phyloP scores from a whole-genome alignment of 495 filamentous ascomycete species.

The Xylona heveae region DNA sequence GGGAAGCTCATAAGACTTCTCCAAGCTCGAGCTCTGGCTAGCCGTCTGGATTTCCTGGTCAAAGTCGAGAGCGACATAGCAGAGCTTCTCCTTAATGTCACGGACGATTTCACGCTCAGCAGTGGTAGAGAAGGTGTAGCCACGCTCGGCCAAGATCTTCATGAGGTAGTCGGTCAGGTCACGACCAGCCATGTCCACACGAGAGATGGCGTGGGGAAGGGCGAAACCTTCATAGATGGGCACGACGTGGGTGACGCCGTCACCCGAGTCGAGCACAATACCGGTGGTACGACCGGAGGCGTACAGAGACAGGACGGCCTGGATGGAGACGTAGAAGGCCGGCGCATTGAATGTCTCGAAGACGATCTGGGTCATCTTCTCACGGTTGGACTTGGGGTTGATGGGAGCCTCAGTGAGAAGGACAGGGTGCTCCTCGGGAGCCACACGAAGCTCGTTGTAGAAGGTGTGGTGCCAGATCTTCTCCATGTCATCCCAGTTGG shows the following conservation, averaged over 20 bases:
- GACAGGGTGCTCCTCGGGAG: constrained; percentile 98
- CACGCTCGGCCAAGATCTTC: constrained; percentile 98
- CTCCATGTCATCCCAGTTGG: constrained; percentile 99
- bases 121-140: constrained; percentile 98
- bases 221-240: constrained; percentile 99
- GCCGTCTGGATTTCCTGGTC: constrained; percentile 99
- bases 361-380: constrained; percentile 99
- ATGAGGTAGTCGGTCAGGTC: constrained; percentile 99
- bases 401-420: constrained; percentile 97
- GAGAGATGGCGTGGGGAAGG: constrained; percentile 95
- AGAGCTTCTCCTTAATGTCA: constrained; percentile 99
- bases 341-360: constrained; percentile 99
- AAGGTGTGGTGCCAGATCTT: constrained; percentile 99
- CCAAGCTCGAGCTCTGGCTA: constrained; percentile 89
- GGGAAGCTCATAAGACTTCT: constrained; percentile 99
- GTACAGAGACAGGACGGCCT: constrained; percentile 97
- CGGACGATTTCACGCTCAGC: constrained; percentile 99
- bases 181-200: constrained; percentile 99
- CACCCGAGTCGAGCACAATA: constrained; percentile 99
- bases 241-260: constrained; percentile 99
- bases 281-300: constrained; percentile 99
- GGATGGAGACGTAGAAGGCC: constrained; percentile 99
- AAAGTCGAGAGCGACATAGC: constrained; percentile 98
- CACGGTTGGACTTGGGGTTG: constrained; percentile 99
- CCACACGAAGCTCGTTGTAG: constrained; percentile 99